phyloP scores from a whole-genome alignment of 2,329 filamentous ascomycete genomes.

The Xylariaceae sp. region DNA sequence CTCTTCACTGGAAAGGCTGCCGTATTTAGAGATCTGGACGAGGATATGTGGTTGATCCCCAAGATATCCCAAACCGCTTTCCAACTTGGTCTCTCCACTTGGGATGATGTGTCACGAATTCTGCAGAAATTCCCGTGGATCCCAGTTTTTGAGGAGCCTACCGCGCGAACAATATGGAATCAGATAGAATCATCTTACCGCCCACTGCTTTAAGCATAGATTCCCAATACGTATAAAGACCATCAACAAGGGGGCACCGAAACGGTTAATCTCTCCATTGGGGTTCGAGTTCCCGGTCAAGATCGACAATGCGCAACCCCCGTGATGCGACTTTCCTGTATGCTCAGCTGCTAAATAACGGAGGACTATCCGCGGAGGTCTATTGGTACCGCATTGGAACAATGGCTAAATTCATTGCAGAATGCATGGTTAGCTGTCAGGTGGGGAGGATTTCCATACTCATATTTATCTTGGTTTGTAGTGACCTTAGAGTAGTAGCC shows the following conservation, averaged over 20 bases:
- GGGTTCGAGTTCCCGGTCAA: background rate
- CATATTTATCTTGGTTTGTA: background rate
- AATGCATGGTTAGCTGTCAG: background rate
- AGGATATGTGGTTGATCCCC: conserved; percentile 22
- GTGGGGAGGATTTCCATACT: background rate
- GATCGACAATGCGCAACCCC: background rate
- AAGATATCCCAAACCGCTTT: conserved; percentile 1
- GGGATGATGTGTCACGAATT: conserved; percentile 9
- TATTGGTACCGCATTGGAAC: no score
- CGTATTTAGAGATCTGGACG: background rate
- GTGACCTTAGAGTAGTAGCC: conserved; percentile 1
- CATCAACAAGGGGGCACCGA: background rate
- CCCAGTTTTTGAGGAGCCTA: conserved; percentile 1
- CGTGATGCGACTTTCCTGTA: background rate
- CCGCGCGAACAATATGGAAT: conserved; percentile 16
- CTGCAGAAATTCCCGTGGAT: conserved; percentile 23
- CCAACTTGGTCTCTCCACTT: conserved; percentile 14
- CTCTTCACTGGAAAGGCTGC: conserved; percentile 26
- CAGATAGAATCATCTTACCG: background rate
- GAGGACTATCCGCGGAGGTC: no score
- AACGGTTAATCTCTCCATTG: no score
- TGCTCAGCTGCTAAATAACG: no score
- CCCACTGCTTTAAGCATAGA: background rate
- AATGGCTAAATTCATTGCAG: conserved; percentile 1
- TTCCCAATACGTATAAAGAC: no score